These are phyloP conservation scores for Crithidia thermophila DNA, from an alignment of 208 protist genomes.

Conservation along the genomic window DNA sequence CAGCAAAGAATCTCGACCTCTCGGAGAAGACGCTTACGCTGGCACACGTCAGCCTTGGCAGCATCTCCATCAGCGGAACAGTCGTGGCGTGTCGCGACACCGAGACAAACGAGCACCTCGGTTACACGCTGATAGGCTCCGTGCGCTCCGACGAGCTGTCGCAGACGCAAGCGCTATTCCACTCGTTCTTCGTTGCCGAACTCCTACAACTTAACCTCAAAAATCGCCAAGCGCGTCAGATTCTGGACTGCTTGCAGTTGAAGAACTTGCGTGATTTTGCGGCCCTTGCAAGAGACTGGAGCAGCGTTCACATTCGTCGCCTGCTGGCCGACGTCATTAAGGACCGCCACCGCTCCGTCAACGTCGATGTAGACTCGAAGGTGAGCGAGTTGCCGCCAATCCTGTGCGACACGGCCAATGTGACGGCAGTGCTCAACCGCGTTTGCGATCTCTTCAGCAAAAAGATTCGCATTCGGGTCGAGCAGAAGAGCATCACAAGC, in stretches of 20 bases:
- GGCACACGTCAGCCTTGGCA: conserved; percentile 58
- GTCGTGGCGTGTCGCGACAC: conserved; percentile 43
- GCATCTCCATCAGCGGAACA: conserved; percentile 46
- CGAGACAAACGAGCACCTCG: conserved; percentile 40
- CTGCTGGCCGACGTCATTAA: conserved; percentile 63
- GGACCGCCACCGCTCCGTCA: conserved; percentile 42
- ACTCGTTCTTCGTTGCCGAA: conserved; percentile 60
- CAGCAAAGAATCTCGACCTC: conserved; percentile 51
- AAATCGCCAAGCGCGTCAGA: conserved; percentile 43
- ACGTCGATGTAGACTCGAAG: conserved; percentile 57
- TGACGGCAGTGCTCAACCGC: conserved; percentile 42
- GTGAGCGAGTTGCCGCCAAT: conserved; percentile 54
- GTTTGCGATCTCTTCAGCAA: conserved; percentile 50
- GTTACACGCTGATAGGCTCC: conserved; percentile 59
- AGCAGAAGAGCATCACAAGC: conserved; percentile 53
- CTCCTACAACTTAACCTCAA: conserved; percentile 40
- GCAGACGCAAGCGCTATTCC: conserved; percentile 50
- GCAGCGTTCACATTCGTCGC: conserved; percentile 43
- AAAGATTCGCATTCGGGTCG: conserved; percentile 65
- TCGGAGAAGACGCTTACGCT: conserved; percentile 46
- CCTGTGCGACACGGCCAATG: conserved; percentile 48
- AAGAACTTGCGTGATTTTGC: conserved; percentile 64
- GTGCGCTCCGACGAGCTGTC: conserved; percentile 53
- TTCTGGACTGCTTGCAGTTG: conserved; percentile 61
- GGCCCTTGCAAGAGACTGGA: conserved; percentile 46